phyloP scores from a whole-genome alignment of 352 stramenopile species.

The Peronospora destructor region DNA sequence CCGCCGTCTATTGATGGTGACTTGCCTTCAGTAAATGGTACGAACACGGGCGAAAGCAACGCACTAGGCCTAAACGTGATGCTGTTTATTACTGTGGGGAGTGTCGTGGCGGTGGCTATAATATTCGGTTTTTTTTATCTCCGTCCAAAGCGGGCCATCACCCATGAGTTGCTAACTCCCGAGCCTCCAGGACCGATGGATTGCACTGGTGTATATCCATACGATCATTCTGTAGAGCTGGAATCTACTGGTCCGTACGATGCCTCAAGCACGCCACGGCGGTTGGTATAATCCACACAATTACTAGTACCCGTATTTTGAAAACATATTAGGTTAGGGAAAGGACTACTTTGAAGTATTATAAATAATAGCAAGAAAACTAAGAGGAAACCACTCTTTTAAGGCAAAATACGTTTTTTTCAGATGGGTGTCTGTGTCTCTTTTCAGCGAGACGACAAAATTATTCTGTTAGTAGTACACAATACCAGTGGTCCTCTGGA shows the following conservation, averaged over 20 bases:
- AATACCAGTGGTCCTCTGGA: slow-evolving; percentile 20
- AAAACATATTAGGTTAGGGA: slow-evolving; percentile 8
- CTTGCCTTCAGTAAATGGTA: slow-evolving; percentile 15
- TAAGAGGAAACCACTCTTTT: background rate
- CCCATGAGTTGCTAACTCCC: slow-evolving; percentile 20
- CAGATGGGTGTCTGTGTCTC: slow-evolving; percentile 12
- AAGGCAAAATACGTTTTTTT: slow-evolving; percentile 18
- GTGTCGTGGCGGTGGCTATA: slow-evolving; percentile 22
- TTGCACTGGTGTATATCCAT: slow-evolving; percentile 19
- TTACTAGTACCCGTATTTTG: slow-evolving; percentile 19
- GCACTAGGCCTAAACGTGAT: slow-evolving; percentile 20
- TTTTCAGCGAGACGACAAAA: slow-evolving; percentile 4
- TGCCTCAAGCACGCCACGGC: slow-evolving; percentile 22
- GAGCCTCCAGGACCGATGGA: slow-evolving; percentile 18
- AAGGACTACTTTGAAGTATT: background rate
- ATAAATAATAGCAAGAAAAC: slow-evolving; percentile 5
- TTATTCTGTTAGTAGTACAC: slow-evolving; percentile 26
- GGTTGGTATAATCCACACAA: slow-evolving; percentile 12
- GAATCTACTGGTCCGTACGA: slow-evolving; percentile 27
- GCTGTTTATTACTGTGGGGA: slow-evolving; percentile 32
- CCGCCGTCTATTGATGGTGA: slow-evolving; percentile 12
- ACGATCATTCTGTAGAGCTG: slow-evolving; percentile 19
- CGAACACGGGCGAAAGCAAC: slow-evolving; percentile 6
- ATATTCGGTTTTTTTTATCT: slow-evolving; percentile 32
- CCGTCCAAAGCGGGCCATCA: slow-evolving; percentile 20